Evolutionary conservation across 2,329 filamentous ascomycete species (phyloP).

Genomic region (Zasmidium angulare): DNA sequence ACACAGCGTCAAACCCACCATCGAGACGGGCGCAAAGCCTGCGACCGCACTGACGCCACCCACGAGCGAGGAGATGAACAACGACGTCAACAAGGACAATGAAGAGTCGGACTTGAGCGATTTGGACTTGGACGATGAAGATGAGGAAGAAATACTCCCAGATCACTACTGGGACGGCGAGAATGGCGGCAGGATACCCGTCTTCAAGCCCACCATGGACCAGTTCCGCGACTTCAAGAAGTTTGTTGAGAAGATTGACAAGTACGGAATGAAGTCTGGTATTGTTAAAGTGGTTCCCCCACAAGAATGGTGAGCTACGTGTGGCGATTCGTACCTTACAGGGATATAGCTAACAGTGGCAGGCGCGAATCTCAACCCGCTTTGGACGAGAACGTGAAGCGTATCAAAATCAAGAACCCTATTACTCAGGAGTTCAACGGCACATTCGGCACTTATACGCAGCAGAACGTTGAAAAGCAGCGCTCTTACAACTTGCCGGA

Average conservation of each 20-base stretch:
- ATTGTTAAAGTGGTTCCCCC: slow-evolving; percentile 96
- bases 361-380: slow-evolving; percentile 70
- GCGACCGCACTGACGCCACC: slow-evolving; percentile 50
- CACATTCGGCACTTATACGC: slow-evolving; percentile 89
- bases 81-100: slow-evolving; percentile 40
- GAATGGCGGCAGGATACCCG: slow-evolving; percentile 71
- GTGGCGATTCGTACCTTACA: slow-evolving; percentile 2
- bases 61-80: slow-evolving; percentile 51
- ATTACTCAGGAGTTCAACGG: slow-evolving; percentile 99
- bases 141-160: slow-evolving; percentile 65
- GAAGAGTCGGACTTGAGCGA: slow-evolving; percentile 51
- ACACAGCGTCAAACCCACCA: slow-evolving; percentile 28
- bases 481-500: slow-evolving; percentile 95
- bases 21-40: slow-evolving; percentile 23
- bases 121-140: slow-evolving; percentile 45
- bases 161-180: slow-evolving; percentile 75
- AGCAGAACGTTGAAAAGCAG: slow-evolving; percentile 95
- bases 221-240: slow-evolving; percentile 92
- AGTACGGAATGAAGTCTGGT: slow-evolving; percentile 94
- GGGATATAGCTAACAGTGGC: slow-evolving; percentile 21
- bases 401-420: slow-evolving; percentile 89
- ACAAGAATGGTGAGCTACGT: slow-evolving; percentile 73
- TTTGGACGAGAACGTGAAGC: slow-evolving; percentile 83
- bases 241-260: slow-evolving; percentile 87
- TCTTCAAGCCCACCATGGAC: slow-evolving; percentile 93